Evolutionary conservation across 768 basidiomycete genomes (phyloP).

Genomic region (Scleroderma bovista): DNA sequence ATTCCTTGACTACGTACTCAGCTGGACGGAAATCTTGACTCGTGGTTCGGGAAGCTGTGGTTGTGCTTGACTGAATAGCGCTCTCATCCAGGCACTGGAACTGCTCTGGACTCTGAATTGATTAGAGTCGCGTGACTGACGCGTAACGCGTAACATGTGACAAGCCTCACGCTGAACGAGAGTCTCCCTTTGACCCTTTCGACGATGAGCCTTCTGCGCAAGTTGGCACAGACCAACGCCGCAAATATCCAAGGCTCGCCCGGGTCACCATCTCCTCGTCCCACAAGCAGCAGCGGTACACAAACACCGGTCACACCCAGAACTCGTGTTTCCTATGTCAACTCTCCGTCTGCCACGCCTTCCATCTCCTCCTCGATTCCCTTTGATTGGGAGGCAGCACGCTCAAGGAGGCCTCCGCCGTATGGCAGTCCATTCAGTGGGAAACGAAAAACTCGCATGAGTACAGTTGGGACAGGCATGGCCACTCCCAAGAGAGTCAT

Average conservation of each 20-base stretch:
- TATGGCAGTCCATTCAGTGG: conserved; percentile 56
- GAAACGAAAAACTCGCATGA: conserved; percentile 41
- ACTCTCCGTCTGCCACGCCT: conserved; percentile 60
- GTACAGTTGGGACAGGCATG: conserved; percentile 17
- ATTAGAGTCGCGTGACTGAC: conserved; percentile 16
- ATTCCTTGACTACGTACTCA: no score
- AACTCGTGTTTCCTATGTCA: conserved; percentile 46
- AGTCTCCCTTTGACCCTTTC: conserved; percentile 1
- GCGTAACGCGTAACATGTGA: conserved; percentile 26
- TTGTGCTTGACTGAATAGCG: no score
- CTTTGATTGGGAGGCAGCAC: conserved; percentile 85
- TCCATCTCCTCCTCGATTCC: conserved; percentile 73
- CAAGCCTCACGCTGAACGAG: conserved; percentile 3
- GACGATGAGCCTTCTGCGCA: conserved; percentile 47
- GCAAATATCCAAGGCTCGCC: conserved; percentile 37
- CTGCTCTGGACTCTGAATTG: no score
- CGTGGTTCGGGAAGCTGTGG: no score
- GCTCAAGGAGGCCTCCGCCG: conserved; percentile 64
- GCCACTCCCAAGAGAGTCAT: conserved; percentile 50
- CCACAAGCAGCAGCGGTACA: conserved; percentile 20
- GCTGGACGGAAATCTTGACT: no score
- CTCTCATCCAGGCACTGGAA: no score
- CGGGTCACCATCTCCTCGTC: conserved; percentile 33
- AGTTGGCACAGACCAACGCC: conserved; percentile 47
- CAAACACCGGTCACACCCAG: conserved; percentile 42